Percentiles rank a stretch among this genome's conserved stretches.
Conservation (phyloP, 441 rosid genomes). For the Jatropha multifida region DNA sequence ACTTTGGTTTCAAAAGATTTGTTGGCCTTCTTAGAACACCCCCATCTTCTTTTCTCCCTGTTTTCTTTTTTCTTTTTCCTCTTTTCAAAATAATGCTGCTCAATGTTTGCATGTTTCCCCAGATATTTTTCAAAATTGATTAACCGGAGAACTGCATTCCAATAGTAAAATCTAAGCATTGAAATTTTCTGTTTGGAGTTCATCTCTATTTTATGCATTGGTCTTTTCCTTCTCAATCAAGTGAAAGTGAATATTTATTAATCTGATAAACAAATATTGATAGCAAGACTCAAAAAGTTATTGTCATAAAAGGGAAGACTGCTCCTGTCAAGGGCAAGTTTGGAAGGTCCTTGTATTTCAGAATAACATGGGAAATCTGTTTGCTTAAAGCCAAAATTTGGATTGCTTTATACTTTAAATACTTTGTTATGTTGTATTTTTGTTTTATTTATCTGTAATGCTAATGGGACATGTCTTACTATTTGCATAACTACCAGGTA, state of each 20-base stretch:
- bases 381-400: conserved; percentile 13
- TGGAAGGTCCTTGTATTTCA: conserved; percentile 8
- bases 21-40: not conserved
- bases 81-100: not conserved
- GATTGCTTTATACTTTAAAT: not conserved
- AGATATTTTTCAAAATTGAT: not conserved
- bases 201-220: not conserved
- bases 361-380: conserved; percentile 20
- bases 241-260: not conserved
- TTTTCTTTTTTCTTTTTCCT: not conserved
- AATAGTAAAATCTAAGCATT: conserved; percentile 9
- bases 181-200: conserved; percentile 5
- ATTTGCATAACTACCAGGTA: conserved; percentile 58
- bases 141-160: not conserved
- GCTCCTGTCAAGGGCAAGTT: conserved; percentile 10
- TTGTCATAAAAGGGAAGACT: not conserved
- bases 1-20: conserved; percentile 7
- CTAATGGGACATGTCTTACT: conserved; percentile 16
- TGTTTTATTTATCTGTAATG: not conserved
- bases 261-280: not conserved
- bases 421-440: not conserved
- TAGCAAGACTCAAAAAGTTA: conserved; percentile 3
- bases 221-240: not conserved
- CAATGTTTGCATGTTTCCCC: not conserved
- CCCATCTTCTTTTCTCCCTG: not conserved